Conservation (phyloP, 192 early-diverging fungal genomes). For the Kickxella alabastrina region DNA sequence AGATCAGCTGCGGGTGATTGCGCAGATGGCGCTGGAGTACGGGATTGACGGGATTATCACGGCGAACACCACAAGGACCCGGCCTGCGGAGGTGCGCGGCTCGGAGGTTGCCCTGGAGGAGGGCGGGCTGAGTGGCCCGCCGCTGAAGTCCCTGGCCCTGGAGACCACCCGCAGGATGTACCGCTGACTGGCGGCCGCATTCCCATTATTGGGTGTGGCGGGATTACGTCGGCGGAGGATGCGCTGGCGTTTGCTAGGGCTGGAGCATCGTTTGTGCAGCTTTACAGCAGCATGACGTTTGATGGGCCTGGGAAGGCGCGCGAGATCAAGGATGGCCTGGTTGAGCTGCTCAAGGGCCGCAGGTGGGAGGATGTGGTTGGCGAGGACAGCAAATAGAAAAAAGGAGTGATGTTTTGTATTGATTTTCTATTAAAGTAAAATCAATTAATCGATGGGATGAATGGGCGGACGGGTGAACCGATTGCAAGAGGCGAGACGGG, state of each 20-base stretch:
- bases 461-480: no score
- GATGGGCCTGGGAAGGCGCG: constrained; percentile 76
- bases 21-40: constrained; percentile 65
- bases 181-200: constrained; percentile 66
- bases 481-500: no score
- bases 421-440: neutral
- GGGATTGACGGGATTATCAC: constrained; percentile 84
- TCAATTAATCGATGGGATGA: neutral
- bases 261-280: constrained; percentile 76
- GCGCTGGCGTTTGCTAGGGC: constrained; percentile 76
- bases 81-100: constrained; percentile 59
- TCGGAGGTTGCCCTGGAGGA: constrained; percentile 51
- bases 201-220: constrained; percentile 87
- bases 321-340: constrained; percentile 74
- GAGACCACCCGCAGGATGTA: constrained; percentile 69
- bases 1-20: constrained; percentile 75
- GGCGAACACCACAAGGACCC: constrained; percentile 80
- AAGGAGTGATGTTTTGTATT: neutral
- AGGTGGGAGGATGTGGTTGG: constrained; percentile 65
- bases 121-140: constrained; percentile 82
- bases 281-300: constrained; percentile 75
- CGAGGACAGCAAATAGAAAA: constrained; percentile 24
- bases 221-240: constrained; percentile 71
- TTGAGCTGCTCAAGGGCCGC: constrained; percentile 63
- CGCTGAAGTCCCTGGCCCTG: constrained; percentile 71